Evolutionary conservation across 2,329 filamentous ascomycete species (phyloP), one percentile per base, ranked within the genome.

Genomic region (Pezicula rhizophila): DNA sequence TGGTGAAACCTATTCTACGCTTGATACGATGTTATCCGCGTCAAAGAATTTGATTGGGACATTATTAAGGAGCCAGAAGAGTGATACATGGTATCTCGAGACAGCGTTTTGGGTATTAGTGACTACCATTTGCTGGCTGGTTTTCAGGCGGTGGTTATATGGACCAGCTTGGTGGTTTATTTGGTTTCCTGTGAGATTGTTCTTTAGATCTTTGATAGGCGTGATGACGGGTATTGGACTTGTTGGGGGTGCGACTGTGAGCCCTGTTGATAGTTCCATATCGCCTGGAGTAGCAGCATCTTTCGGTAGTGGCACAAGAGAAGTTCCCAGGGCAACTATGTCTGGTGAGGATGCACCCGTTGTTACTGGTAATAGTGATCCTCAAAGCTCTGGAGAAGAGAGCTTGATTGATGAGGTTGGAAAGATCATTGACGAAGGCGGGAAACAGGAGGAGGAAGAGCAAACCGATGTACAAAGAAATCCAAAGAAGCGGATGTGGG

Each of bases 1-100:
- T 1, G 82, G 85, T 4, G 86, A 95, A 60, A 85, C 81, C 34
- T 99, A 99, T 69, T 82, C 76, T 17, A 82, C 82, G 44, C 79
- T 97, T 5, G 89, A 92, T 59, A 79, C 80, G 11, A 77, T 96
- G 63, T 76, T 99, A 34, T 75, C 79, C 2, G 86, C 80, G 49
- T 91, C 87, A 41, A 79, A 80, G 55, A 84, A 83, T 48, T 73
- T 99, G 15, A 79, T 96, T 7, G 81, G 82, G 6, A 89, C 88
- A 15, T 73, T 99, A 41, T 71, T 97, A 42, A 81, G 82, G 52
- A 93, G 88, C 55, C 89, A 95, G 64, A 99, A 99, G 75, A 93
- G 86, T 56, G 93, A 99, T 65, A 96, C 91, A 2, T 99, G 93
- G 93, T 99, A 99, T 65, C 78, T 99, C 31, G 87, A 93, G 68